Evolutionary conservation across 768 basidiomycete species (phyloP), one percentile per base, ranked within the genome.

Genomic region (Ramaria rubella): DNA sequence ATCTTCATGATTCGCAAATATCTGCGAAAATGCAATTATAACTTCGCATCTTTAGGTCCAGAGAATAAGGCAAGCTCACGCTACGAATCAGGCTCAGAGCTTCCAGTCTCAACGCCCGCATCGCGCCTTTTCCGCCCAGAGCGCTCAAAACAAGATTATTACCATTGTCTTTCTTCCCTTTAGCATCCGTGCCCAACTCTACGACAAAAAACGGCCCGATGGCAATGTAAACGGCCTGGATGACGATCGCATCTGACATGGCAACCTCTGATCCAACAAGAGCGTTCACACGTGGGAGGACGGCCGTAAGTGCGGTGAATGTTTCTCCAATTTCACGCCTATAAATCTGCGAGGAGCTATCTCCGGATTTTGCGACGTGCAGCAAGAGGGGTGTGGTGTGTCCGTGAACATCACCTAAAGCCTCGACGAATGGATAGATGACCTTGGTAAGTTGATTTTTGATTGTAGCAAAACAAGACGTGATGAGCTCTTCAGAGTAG

Each of bases 141-240:
- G 85, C 87, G 63, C 73, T 78, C 60, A 85, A 70, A 3, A 90
- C 71, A 5, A 81, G 73, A 19, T 50, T 49, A 38, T 70, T 77
- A 19, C 44, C 46, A 49, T 34, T 33, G 36, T 78, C 81, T 63
- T 81, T 86, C 71, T 80, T 81, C 11, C 72, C 67, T 46, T 83
- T 81, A 38, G 74, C 72, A 30, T 86, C 85, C 3, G 69, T 73
- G 0, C 76, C 73, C 12, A 75, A 73, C 40, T 91, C 90, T n/a
- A 82, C 82, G 5, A 92, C 83, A 65, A 98, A 98, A 68, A 98
- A 94, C 0, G 95, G 94, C 6, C 90, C 90, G 61, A 97, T 92
- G 3, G 93, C 82, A 51, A 97, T 86, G 69, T 95, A 98, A 3
- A 96, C 89, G 0, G 86, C 85, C 62, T 90, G 86, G 50, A 97